Conservation (phyloP, 768 basidiomycete species). For the Lactifluus pinguis region DNA sequence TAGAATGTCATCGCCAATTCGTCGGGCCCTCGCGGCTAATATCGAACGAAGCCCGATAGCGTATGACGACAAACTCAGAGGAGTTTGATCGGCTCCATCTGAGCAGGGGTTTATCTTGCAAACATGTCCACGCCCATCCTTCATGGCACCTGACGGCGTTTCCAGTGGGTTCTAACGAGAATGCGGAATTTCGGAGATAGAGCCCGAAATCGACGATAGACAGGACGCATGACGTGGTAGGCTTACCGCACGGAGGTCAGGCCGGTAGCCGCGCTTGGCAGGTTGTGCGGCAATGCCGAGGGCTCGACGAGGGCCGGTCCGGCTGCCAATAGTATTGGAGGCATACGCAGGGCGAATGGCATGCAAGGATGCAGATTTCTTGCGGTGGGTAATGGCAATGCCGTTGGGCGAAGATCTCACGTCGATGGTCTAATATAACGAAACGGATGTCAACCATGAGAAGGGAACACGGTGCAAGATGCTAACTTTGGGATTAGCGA, state of each 20-base stretch:
- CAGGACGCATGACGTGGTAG: not conserved
- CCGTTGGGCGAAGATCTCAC: conserved; percentile 46
- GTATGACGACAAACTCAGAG: conserved; percentile 49
- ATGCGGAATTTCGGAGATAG: conserved; percentile 37
- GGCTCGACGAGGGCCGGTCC: conserved; percentile 64
- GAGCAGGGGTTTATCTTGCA: conserved; percentile 59
- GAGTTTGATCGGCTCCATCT: conserved; percentile 51
- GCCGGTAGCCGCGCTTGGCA: conserved; percentile 63
- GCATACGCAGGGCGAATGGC: conserved; percentile 42
- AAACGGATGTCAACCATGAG: not conserved
- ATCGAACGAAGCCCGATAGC: conserved; percentile 71
- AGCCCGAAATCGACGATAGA: conserved; percentile 2
- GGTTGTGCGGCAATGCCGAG: conserved; percentile 51
- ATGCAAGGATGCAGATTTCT: conserved; percentile 46
- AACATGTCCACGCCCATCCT: conserved; percentile 90
- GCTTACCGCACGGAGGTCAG: conserved; percentile 72
- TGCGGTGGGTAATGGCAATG: conserved; percentile 56
- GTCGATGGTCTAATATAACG: conserved; percentile 47
- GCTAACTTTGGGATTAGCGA: conserved; percentile 72
- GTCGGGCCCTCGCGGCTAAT: conserved; percentile 53
- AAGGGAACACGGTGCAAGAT: not conserved
- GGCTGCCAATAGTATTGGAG: conserved; percentile 48
- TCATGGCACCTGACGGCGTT: conserved; percentile 51
- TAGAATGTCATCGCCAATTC: conserved; percentile 57
- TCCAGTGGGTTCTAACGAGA: conserved; percentile 93